Evolutionary conservation across 129 eudicot genomes (phyloP).

Genomic region (Glebionis coronaria): DNA sequence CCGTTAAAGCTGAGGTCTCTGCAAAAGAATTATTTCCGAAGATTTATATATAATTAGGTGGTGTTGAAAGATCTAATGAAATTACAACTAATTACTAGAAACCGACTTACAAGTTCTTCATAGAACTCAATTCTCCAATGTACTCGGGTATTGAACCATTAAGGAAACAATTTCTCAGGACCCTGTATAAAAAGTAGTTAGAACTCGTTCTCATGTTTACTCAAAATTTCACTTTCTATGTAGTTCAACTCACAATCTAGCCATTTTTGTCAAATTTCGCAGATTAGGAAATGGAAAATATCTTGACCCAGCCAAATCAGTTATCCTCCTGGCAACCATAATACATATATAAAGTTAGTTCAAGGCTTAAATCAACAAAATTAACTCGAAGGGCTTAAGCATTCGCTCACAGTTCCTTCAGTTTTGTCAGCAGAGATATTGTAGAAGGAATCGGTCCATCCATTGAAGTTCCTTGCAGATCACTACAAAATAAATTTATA

Average conservation of each 20-base stretch:
- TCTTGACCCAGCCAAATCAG: conserved; percentile 54
- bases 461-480: conserved; percentile 80
- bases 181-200: conserved; percentile 36
- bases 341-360: conserved; percentile 18
- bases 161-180: conserved; percentile 65
- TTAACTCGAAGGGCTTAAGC: not conserved
- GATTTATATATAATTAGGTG: not conserved
- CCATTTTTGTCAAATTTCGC: conserved; percentile 27
- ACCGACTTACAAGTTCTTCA: conserved; percentile 57
- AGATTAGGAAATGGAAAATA: conserved; percentile 48
- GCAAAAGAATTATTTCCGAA: conserved; percentile 25
- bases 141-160: conserved; percentile 58
- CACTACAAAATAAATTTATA: conserved; percentile 38
- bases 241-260: conserved; percentile 42
- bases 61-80: not conserved
- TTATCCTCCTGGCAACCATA: conserved; percentile 53
- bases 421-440: conserved; percentile 47
- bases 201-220: conserved; percentile 10
- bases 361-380: conserved; percentile 9
- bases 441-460: conserved; percentile 76
- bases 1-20: conserved; percentile 81
- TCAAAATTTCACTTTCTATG: not conserved
- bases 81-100: not conserved
- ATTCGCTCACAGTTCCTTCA: conserved; percentile 51
- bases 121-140: conserved; percentile 28